Evolutionary conservation across 202 grass and related monocot genomes (phyloP), one percentile per base, ranked within the genome.

Genomic region (Zoysia matrella): DNA sequence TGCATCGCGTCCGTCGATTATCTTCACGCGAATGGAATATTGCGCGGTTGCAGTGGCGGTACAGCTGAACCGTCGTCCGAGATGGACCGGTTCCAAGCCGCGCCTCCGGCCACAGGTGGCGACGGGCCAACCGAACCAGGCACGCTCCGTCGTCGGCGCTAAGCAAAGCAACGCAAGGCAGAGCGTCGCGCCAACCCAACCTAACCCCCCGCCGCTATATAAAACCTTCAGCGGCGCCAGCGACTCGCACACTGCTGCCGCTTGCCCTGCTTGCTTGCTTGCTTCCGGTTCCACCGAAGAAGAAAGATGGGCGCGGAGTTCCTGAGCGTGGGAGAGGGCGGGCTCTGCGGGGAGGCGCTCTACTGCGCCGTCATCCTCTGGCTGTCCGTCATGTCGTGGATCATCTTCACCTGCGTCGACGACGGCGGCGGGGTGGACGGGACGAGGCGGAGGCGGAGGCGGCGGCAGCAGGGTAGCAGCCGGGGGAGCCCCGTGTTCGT

Each of bases 281-380:
- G 30, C 30, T 36, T 36, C 30, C 30, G 30, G 30, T 36, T 36
- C 30, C 30, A 36, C 30, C 30, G 30, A 36, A 36, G 30, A 36
- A 36, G 30, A 36, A 36, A 36, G 16, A 76, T 76, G 81, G 81
- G 63, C 1, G 73, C 55, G 77, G 89, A 83, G 77, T 86, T 84
- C 65, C 55, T 82, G 69, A 73, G 87, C 75, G 8, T 13, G 58
- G 48, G 65, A 30, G 84, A 78, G 13, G 85, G 80, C 71, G 88
- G 91, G 0, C 69, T 82, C 0, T 87, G 93, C 81, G 96, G 96
- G 1, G 96, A 99, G 65, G 93, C 91, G 55, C 0, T 95, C 50
- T 99, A 95, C 82, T 87, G 80, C 80, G 87, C 85, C 9, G 71
- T 99, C 74, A 89, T 99, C 74, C 71, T 91, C n/a, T 95, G 96